A percentile compares a stretch with the other conserved stretches of the same genome.
Evolutionary conservation across 805 yeast genomes (phyloP).

Genomic region (Candida railenensis): DNA sequence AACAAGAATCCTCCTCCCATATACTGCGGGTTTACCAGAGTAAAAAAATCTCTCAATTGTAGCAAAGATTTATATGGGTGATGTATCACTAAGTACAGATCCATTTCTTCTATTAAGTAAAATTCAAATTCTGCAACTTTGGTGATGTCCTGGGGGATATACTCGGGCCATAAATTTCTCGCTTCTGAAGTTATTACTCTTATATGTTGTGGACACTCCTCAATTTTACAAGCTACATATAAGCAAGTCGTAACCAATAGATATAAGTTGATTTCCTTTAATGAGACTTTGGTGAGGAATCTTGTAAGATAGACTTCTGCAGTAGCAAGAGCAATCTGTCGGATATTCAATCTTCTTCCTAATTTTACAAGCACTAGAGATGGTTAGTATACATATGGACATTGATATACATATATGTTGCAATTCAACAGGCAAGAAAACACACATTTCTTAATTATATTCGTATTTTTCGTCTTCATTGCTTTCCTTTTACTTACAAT

Average conservation of each 20-base stretch:
- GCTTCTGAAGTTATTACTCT: slow-evolving; percentile 82
- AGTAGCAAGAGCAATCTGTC: slow-evolving; percentile 85
- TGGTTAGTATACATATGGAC: slow-evolving; percentile 9
- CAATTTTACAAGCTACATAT: slow-evolving; percentile 89
- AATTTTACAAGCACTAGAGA: slow-evolving; percentile 57
- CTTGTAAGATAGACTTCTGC: slow-evolving; percentile 85
- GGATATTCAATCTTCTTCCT: slow-evolving; percentile 71
- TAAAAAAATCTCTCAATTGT: slow-evolving; percentile 47
- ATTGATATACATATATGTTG: too few species aligned
- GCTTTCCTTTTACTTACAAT: slow-evolving; percentile 21
- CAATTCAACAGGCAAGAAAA: too few species aligned
- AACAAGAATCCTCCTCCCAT: slow-evolving; percentile 28
- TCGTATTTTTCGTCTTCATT: too few species aligned
- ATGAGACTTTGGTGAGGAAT: slow-evolving; percentile 67
- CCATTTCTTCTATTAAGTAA: slow-evolving; percentile 84
- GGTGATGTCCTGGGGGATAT: slow-evolving; percentile 85
- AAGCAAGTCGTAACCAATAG: slow-evolving; percentile 79
- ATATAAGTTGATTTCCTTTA: slow-evolving; percentile 81
- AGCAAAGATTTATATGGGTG: slow-evolving; percentile 70
- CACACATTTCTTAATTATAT: too few species aligned
- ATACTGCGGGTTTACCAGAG: slow-evolving; percentile 10
- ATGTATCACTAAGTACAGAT: slow-evolving; percentile 66
- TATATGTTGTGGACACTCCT: slow-evolving; percentile 94
- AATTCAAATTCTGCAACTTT: slow-evolving; percentile 95
- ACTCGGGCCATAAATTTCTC: slow-evolving; percentile 90